These are phyloP conservation scores for Ceratocystis eucalypticola DNA, from an alignment of 2,329 filamentous ascomycete genomes.

Conservation along the genomic window DNA sequence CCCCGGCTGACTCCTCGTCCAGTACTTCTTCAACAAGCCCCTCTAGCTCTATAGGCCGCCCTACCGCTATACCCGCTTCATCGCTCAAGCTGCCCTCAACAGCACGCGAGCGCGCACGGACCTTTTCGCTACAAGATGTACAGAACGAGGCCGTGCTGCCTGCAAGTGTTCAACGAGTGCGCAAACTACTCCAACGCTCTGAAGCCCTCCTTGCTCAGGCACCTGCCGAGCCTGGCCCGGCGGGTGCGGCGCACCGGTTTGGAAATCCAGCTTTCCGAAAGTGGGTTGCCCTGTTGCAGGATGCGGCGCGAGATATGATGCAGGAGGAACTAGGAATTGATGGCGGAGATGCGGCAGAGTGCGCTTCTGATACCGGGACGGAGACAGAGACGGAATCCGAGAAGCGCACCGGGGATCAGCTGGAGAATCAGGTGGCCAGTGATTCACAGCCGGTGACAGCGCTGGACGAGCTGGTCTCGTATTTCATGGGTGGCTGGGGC, in stretches of 20 bases:
- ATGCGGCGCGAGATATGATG: conserved; percentile 42
- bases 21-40: too few relatives aligned
- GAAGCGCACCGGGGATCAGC: too few relatives aligned
- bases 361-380: neutral
- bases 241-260: conserved; percentile 51
- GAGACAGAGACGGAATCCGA: neutral
- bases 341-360: conserved; percentile 14
- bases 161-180: conserved; percentile 49
- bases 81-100: conserved; percentile 21
- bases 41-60: too few relatives aligned
- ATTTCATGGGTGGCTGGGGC: conserved; percentile 76
- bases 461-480: conserved; percentile 30
- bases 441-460: conserved; percentile 19
- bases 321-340: conserved; percentile 24
- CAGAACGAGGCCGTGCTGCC: conserved; percentile 24
- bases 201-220: conserved; percentile 58
- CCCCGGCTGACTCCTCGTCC: neutral
- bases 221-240: conserved; percentile 64
- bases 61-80: neutral
- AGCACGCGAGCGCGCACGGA: conserved; percentile 19
- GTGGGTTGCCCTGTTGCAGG: conserved; percentile 62
- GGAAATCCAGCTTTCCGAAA: conserved; percentile 82
- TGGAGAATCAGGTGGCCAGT: neutral
- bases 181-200: conserved; percentile 51
- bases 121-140: conserved; percentile 12